These are phyloP conservation scores for rapeseed (Brassica napus) DNA, from an alignment of 345 rosid genomes.

Conservation along the genomic window Da-Ae NC_063434.1:23349501-23350000, in stretches of 20 bases:
- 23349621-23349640: neutral
- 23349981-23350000: too few relatives aligned
- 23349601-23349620: constrained; percentile 74
- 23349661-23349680: neutral
- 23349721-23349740: neutral
- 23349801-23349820: too few relatives aligned
- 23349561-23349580: constrained; percentile 65
- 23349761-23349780: neutral
- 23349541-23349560: constrained; percentile 45
- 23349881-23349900: too few relatives aligned
- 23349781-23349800: neutral
- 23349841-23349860: too few relatives aligned
- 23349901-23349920: too few relatives aligned
- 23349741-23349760: neutral
- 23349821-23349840: too few relatives aligned
- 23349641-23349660: neutral
- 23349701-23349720: neutral
- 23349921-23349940: too few relatives aligned
- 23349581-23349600: constrained; percentile 80
- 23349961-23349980: too few relatives aligned
- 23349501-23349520: constrained; percentile 79
- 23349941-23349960: too few relatives aligned
- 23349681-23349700: neutral
- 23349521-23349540: constrained; percentile 47
- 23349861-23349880: too few relatives aligned